phyloP scores from a whole-genome alignment of 2,329 filamentous ascomycete genomes.

The Hymenoscyphus fructigenus region DNA sequence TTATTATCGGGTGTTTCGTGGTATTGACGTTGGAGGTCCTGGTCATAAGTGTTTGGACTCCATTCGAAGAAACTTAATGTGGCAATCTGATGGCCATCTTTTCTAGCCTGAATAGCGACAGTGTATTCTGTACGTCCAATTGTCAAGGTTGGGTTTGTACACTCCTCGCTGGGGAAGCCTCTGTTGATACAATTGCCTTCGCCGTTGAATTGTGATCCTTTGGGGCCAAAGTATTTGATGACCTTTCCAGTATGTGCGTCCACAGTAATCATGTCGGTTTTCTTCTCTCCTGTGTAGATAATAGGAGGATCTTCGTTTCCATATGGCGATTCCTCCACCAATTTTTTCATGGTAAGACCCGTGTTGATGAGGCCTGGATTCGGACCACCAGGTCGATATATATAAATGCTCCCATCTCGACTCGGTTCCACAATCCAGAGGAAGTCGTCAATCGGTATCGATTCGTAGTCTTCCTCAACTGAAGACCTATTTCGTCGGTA shows the following conservation, averaged over 20 bases:
- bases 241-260: constrained; percentile 83
- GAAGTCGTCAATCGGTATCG: constrained; percentile 72
- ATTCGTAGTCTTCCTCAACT: constrained; percentile 55
- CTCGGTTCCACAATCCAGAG: constrained; percentile 95
- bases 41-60: constrained; percentile 88
- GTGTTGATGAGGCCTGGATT: constrained; percentile 62
- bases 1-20: constrained; percentile 76
- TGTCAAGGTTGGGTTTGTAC: constrained; percentile 76
- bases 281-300: constrained; percentile 89
- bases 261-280: constrained; percentile 83
- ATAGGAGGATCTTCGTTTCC: constrained; percentile 73
- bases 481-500: constrained; percentile 67
- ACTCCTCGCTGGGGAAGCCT: constrained; percentile 63
- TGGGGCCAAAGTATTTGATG: constrained; percentile 78
- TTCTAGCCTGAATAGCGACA: constrained; percentile 75
- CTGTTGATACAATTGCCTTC: constrained; percentile 71
- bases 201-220: constrained; percentile 62
- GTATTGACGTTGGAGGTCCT: constrained; percentile 83
- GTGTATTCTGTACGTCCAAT: constrained; percentile 88
- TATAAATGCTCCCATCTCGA: constrained; percentile 80
- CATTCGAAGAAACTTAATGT: constrained; percentile 93
- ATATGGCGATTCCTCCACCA: constrained; percentile 84
- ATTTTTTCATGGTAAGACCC: constrained; percentile 75
- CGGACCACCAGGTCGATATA: constrained; percentile 70
- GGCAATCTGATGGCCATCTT: constrained; percentile 74